Base-by-base conservation (phyloP, 495 filamentous ascomycete species). In the Neurospora intermedia region DNA sequence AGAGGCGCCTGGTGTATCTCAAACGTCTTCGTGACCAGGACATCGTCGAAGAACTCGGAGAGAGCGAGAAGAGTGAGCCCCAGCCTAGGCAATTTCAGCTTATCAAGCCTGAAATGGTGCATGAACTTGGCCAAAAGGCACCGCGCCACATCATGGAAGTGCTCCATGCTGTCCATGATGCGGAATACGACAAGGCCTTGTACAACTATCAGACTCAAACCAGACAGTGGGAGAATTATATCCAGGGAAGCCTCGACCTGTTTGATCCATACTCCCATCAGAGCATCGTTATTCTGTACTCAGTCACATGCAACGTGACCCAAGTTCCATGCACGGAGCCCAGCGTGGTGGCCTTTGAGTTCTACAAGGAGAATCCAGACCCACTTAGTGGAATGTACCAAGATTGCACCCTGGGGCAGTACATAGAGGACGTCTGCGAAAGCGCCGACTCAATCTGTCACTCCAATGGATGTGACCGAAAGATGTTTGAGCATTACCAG, bases 251-350 rank as follows among this genome's bases (percentile, higher is more conserved):
- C 71, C 84, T 90, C 71, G 91, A 94, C 76, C 85, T 98, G 7
- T 99, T 98, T 76, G 93, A 98, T 80, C 96, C 96, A 8, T 94
- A 91, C 75, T 90, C 92, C 1, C 96, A 98, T 77, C 96, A 99
- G 78, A 97, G 92, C 76, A 96, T 99, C 72, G 93, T 93, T 31
- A 90, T 98, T n/a, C 86, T 99, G 4, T 96, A 94, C 80, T 97
- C 94, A 38, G 87, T 97, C 38, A 94, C 97, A 10, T 98, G 94
- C 77, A 96, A 94, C 2, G 87, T 87, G 71, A 97, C 94, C 3
- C 94, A 94, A 23, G 91, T 97, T 45, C 96, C 96, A 2, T 99
- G 96, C 78, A 88, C 89, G 46, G 96, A 97, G 23, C 96, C 96
- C 2, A 93, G 93, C 70, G 83, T 97, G 11, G 87, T 97, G 66